Conservation (phyloP, 495 filamentous ascomycete genomes). For the Penicillium cinerascens region DNA sequence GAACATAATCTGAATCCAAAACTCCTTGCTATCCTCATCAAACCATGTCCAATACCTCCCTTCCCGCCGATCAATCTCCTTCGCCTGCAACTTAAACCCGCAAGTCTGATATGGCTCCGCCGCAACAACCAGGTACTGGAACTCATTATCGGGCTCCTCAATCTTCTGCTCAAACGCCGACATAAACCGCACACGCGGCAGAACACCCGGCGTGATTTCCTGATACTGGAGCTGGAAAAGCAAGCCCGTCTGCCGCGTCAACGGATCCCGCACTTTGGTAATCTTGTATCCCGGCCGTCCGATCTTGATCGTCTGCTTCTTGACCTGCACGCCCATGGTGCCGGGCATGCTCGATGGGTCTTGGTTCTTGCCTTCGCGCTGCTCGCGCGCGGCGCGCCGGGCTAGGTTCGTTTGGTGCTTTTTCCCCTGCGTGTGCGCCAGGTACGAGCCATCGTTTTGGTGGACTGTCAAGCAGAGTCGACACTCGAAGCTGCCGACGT, state of each 20-base stretch:
- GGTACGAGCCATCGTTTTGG: conserved; percentile 99
- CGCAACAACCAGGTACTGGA: conserved; percentile 91
- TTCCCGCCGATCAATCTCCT: conserved; percentile 86
- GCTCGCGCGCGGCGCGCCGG: conserved; percentile 86
- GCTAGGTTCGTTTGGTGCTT: conserved; percentile 99
- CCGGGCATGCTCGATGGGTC: conserved; percentile 67
- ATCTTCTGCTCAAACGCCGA: conserved; percentile 94
- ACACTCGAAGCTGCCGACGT: conserved; percentile 97
- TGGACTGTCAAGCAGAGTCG: conserved; percentile 98
- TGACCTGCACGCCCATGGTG: conserved; percentile 75
- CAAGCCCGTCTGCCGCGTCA: conserved; percentile 84
- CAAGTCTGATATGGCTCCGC: conserved; percentile 98
- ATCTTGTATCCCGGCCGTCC: conserved; percentile 97
- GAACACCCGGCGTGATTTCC: conserved; percentile 73
- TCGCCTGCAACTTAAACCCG: conserved; percentile 91
- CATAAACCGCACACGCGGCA: conserved; percentile 92
- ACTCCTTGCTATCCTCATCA: conserved; percentile 94
- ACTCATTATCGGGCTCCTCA: conserved; percentile 89
- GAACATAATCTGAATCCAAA: conserved; percentile 98
- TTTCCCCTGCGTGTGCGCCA: conserved; percentile 96
- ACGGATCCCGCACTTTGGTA: conserved; percentile 86
- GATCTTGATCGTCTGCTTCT: conserved; percentile 93
- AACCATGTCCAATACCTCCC: conserved; percentile 92
- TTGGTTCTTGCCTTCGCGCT: conserved; percentile 76
- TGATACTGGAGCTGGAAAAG: conserved; percentile 95